Base-by-base conservation (phyloP, 176 grass and related monocot genomes). In the Juncus effusus region DNA sequence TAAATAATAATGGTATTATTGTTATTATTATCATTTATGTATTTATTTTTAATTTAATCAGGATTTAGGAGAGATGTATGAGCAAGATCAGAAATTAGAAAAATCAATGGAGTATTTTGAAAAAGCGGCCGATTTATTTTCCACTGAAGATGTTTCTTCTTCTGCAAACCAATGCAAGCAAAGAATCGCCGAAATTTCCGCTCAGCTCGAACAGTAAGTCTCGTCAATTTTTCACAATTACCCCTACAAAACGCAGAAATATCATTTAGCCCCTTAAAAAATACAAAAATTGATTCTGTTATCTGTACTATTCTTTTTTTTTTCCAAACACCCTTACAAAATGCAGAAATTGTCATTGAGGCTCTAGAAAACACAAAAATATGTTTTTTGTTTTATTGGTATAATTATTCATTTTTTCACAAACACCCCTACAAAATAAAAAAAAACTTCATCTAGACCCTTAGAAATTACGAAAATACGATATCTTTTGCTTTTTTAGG, bases 131-230 rank as follows among this genome's bases (percentile, higher is more conserved):
- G 91, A 96, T 72, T 79, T 96, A 64, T 96, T 87, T 70, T 74
- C 87, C 50, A 85, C 87, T 78, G 91, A 96, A 67, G 91, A 85
- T 51, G 81, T 83, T 56, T 63, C 91, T 50, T 90, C 91, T 80
- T 85, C 89, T 73, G 71, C 91, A 83, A 96, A 96, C 61, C 68
- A 58, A 19, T 85, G 89, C 74, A 96, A 96, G 19, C 91, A 90
- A 75, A 96, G 87, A 78, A 87, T 90, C 42, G 91, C 87, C 10
- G 78, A 96, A 83, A 84, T 96, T 69, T 72, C 91, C 56, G 91
- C 87, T 67, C 91, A 96, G 39, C 83, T 96, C 74, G 87, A 96
- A 90, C 91, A 96, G 91, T 96, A 90, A 96, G 19, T 28, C 19
- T 28, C 78, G 72, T 75, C 62, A 64, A 45, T 55, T 52, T 71